Percentiles rank a stretch among this genome's conserved stretches.
These are phyloP conservation scores for Xylaria sp. DNA, from an alignment of 2,329 filamentous ascomycete genomes.

Conservation along the genomic window DNA sequence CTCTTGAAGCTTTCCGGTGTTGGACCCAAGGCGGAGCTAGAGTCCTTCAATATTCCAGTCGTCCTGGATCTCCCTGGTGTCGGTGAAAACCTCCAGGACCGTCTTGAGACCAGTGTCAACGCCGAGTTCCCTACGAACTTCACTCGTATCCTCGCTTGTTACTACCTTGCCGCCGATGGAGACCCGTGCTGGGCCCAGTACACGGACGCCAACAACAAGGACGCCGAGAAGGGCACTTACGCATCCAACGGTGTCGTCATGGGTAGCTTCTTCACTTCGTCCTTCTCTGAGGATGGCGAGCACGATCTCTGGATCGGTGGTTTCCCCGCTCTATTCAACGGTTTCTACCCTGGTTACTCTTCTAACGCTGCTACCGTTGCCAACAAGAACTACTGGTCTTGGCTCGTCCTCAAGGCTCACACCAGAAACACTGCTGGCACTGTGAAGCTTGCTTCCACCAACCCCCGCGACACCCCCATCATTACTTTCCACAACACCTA, in stretches of 20 bases:
- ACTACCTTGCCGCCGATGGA: conserved; percentile 49
- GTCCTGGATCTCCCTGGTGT: conserved; percentile 66
- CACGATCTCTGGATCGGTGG: conserved; percentile 54
- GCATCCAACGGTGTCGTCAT: conserved; percentile 51
- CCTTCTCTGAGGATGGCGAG: conserved; percentile 44
- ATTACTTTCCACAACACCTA: conserved; percentile 73
- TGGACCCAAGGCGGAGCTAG: conserved; percentile 55
- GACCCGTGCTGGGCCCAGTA: conserved; percentile 51
- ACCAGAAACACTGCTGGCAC: conserved; percentile 69
- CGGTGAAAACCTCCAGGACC: conserved; percentile 68
- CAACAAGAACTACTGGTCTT: conserved; percentile 57
- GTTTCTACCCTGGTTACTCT: conserved; percentile 55
- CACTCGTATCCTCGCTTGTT: conserved; percentile 52
- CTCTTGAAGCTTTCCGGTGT: conserved; percentile 62
- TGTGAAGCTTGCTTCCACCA: conserved; percentile 68
- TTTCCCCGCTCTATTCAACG: conserved; percentile 54
- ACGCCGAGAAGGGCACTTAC: conserved; percentile 49
- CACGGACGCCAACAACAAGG: conserved; percentile 34
- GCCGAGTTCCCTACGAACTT: conserved; percentile 56
- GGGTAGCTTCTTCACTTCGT: conserved; percentile 47
- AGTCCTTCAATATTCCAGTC: conserved; percentile 53
- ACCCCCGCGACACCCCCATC: conserved; percentile 72
- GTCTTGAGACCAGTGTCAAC: conserved; percentile 60
- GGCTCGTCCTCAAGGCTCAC: conserved; percentile 66
- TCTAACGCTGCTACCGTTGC: conserved; percentile 48